Evolutionary conservation across 1,284 basidiomycete genomes (phyloP), one percentile per base, ranked within the genome.

Genomic region (Somion occarium): DNA sequence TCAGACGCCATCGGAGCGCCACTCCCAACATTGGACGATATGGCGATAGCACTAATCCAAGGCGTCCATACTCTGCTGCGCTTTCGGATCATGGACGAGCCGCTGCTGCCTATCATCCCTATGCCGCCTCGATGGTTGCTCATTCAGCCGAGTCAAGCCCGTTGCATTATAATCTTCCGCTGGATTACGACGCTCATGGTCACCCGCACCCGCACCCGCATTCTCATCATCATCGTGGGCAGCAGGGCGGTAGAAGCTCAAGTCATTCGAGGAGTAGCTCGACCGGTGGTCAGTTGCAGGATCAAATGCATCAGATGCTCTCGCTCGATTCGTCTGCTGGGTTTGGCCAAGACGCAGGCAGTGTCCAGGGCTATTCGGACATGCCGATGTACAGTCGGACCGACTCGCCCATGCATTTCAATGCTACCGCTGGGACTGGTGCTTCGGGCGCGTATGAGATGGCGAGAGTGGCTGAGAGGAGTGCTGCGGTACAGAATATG

Each of bases 1-100:
- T 82, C 37, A 69, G 85, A 49, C 73, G 86, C 45, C 81, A 88
- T 62, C 71, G 87, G 50, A 87, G 85, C 64, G 87, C 84, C 73
- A 90, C 88, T 19, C 87, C 87, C 15, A 80, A 80, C 0, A 56
- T 82, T 22, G 65, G 72, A 39, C 72, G 76, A 49, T 73, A 68
- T 47, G 75, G 71, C 15, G 79, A 80, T 58, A n/a, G n/a, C n/a
- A 64, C 68, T 25, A 7, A 41, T 22, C 74, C 76, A 49, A 68
- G 80, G 46, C 60, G 81, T 38, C 79, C 80, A 42, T 66, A 72
- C 61, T 79, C 78, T 1, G 71, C 69, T 45, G 71, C 69, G 44
- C 55, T 62, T 54, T 62, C 60, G 22, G 75, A 76, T 48, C 71
- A 68, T 56, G 57, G 64, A 34, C 41, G 53, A 53, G 61, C 39